Percentiles rank a stretch among this genome's conserved stretches.
phyloP scores from a whole-genome alignment of 2,329 filamentous ascomycete species.

The Apiospora malaysiana region DNA sequence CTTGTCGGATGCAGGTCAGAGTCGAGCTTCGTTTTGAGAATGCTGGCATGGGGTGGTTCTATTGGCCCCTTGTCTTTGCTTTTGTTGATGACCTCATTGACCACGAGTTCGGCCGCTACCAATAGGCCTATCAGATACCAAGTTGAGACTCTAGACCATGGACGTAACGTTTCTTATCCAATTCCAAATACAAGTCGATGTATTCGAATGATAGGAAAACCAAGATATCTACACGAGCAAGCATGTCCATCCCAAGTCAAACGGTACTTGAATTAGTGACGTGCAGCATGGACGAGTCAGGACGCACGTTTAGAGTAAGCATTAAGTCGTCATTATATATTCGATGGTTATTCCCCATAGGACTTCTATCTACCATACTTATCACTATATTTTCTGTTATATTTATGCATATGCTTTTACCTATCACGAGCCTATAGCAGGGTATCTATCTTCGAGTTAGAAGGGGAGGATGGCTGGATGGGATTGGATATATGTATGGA shows the following conservation, averaged over 20 bases:
- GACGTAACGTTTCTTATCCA: background rate
- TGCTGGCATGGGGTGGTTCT: background rate
- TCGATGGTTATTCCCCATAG: too few species aligned
- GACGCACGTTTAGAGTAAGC: background rate
- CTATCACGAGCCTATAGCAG: background rate
- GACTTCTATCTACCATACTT: background rate
- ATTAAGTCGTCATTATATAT: too few species aligned
- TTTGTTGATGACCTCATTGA: conserved; percentile 24
- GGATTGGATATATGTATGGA: too few species aligned
- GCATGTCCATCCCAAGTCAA: background rate
- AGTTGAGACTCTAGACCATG: conserved; percentile 10
- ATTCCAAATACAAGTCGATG: background rate
- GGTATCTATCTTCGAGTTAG: background rate
- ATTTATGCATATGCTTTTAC: background rate
- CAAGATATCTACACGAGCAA: background rate
- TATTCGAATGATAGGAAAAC: too few species aligned
- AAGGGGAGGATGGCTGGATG: background rate
- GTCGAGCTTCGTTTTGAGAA: background rate
- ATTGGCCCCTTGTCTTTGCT: conserved; percentile 22
- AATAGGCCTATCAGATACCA: background rate
- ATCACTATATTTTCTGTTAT: background rate
- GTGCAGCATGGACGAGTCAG: conserved; percentile 9
- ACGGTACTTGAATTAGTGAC: conserved; percentile 2
- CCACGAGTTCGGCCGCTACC: conserved; percentile 26
- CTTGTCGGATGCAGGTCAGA: background rate